These are phyloP conservation scores for Phytopythium boreale DNA, from an alignment of 352 stramenopile species.

Conservation along the genomic window DNA sequence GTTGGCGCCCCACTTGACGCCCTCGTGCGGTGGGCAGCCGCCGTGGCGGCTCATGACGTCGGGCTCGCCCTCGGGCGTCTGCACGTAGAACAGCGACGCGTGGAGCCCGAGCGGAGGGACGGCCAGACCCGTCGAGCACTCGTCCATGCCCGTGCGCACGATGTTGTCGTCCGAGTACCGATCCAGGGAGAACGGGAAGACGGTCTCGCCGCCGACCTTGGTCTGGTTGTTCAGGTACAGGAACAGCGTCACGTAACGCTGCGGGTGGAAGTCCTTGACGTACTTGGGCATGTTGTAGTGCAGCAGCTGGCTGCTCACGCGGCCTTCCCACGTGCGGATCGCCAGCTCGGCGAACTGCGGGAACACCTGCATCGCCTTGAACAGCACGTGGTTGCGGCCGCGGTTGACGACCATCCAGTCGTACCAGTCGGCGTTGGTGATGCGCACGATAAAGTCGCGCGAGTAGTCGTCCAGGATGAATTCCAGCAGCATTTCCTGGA, in stretches of 20 bases:
- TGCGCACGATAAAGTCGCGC: conserved; percentile 35
- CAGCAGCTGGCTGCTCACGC: conserved; percentile 28
- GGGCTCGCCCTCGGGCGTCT: conserved; percentile 66
- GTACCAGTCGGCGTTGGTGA: conserved; percentile 73
- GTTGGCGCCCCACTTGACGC: conserved; percentile 87
- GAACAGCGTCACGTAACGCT: conserved; percentile 96
- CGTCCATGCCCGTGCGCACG: conserved; percentile 68
- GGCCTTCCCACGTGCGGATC: conserved; percentile 70
- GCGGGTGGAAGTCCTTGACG: conserved; percentile 81
- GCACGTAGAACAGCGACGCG: conserved; percentile 82
- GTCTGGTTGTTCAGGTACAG: conserved; percentile 96
- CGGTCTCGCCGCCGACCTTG: conserved; percentile 94
- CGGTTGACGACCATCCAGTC: conserved; percentile 68
- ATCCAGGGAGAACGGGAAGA: conserved; percentile 93
- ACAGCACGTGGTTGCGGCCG: conserved; percentile 57
- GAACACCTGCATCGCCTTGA: conserved; percentile 60
- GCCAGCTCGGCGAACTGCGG: conserved; percentile 52
- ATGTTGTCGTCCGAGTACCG: conserved; percentile 69
- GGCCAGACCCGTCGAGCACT: conserved; percentile 74
- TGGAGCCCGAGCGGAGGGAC: conserved; percentile 69
- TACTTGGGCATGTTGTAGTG: conserved; percentile 66
- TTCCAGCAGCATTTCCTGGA: conserved; percentile 54
- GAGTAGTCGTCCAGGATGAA: conserved; percentile 75
- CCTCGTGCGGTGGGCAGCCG: conserved; percentile 77
- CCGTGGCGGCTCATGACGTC: conserved; percentile 81